These are phyloP conservation scores for Botrytis pseudocinerea DNA, from an alignment of 2,329 filamentous ascomycete genomes.

Conservation along the genomic window DNA sequence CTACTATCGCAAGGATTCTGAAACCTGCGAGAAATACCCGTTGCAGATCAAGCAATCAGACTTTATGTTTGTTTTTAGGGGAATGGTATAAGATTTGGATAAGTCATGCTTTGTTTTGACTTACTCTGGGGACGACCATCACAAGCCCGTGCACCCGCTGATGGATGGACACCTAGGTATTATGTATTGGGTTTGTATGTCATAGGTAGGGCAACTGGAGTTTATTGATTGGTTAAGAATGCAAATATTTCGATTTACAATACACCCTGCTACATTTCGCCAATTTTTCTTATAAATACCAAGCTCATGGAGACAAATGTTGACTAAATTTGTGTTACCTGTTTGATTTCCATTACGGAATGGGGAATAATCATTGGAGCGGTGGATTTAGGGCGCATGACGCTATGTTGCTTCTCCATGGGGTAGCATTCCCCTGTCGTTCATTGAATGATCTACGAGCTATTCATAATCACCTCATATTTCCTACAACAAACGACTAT, in stretches of 20 bases:
- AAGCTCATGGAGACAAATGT: constrained; percentile 5
- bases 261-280: not conserved
- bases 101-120: not conserved
- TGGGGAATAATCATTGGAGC: constrained; percentile 7
- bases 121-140: not conserved
- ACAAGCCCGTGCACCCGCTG: not conserved
- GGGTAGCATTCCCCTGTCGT: constrained; percentile 1
- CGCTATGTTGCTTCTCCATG: constrained; percentile 16
- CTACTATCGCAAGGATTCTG: not conserved
- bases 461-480: not conserved
- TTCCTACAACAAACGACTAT: not conserved
- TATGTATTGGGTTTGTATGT: not conserved
- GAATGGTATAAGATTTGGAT: not conserved
- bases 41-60: not conserved
- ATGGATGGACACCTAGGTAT: not conserved
- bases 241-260: constrained; percentile 2
- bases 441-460: not conserved
- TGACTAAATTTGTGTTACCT: constrained; percentile 1
- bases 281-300: constrained; percentile 15
- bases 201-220: constrained; percentile 4
- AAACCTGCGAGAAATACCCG: not conserved
- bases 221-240: constrained; percentile 20
- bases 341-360: constrained; percentile 10
- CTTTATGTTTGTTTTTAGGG: not conserved
- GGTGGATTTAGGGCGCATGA: not conserved